Conservation (phyloP, 495 filamentous ascomycete species). For the Geoglossum glabrum region DNA sequence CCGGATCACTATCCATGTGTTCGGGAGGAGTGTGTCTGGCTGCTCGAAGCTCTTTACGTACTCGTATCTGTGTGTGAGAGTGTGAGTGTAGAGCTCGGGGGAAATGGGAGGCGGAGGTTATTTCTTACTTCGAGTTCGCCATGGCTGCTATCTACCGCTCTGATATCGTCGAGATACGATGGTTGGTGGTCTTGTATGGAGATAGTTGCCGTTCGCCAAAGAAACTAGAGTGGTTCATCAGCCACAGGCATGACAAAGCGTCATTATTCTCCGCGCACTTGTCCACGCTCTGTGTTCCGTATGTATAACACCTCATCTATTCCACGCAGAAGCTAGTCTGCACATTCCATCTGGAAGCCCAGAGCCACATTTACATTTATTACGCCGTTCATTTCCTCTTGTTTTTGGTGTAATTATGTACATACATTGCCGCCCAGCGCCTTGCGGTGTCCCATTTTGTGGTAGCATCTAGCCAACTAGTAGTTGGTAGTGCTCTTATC, state of each 20-base stretch:
- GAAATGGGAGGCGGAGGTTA: too few relatives aligned
- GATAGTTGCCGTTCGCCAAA: neutral
- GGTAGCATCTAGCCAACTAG: neutral
- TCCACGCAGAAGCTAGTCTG: too few relatives aligned
- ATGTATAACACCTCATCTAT: too few relatives aligned
- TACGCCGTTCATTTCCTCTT: neutral
- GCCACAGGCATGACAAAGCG: too few relatives aligned
- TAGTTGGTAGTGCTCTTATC: neutral
- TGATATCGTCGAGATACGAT: neutral
- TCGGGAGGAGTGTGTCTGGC: conserved; percentile 54
- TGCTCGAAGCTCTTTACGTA: conserved; percentile 86
- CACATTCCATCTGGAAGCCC: too few relatives aligned
- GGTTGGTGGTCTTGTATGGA: too few relatives aligned
- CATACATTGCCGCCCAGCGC: neutral
- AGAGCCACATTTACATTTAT: neutral
- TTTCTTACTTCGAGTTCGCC: conserved; percentile 42
- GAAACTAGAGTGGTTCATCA: too few relatives aligned
- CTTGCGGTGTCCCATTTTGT: neutral
- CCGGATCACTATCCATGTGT: conserved; percentile 84
- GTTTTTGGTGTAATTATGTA: neutral
- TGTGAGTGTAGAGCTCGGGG: neutral
- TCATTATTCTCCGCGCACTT: too few relatives aligned
- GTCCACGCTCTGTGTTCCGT: too few relatives aligned
- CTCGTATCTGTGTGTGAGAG: conserved; percentile 45
- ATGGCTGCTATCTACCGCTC: conserved; percentile 16